These are phyloP conservation scores for Phytophthora parvispora DNA, from an alignment of 352 stramenopile species.

Conservation along the genomic window DNA sequence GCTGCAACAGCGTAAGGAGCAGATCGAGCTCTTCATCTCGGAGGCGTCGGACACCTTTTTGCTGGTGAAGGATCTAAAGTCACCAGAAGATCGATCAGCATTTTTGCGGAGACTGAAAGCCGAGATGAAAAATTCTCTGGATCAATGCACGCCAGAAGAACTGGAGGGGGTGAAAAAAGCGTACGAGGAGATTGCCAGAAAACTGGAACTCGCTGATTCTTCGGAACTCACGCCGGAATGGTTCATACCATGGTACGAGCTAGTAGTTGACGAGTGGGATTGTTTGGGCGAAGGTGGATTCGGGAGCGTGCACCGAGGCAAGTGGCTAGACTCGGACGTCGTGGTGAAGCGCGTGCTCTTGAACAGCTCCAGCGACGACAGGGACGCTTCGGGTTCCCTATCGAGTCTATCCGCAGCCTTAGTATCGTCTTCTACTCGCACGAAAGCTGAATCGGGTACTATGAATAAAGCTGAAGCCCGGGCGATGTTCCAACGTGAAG, in stretches of 20 bases:
- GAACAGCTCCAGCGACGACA: neutral
- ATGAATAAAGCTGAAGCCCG: conserved; percentile 1
- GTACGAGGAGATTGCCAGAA: neutral
- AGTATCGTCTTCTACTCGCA: too few species aligned
- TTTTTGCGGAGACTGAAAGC: neutral
- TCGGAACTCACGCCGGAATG: neutral
- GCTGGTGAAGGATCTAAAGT: conserved; percentile 14
- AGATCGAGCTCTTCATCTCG: conserved; percentile 1
- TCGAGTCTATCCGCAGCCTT: neutral
- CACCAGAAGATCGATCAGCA: neutral
- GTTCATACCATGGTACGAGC: conserved; percentile 6
- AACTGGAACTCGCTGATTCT: neutral
- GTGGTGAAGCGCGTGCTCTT: conserved; percentile 2
- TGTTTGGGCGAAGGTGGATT: conserved; percentile 6
- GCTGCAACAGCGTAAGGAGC: neutral
- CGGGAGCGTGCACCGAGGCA: conserved; percentile 7
- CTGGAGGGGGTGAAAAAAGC: neutral
- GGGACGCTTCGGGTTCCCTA: neutral
- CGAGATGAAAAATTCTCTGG: conserved; percentile 2
- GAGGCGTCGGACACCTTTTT: conserved; percentile 1
- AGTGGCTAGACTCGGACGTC: conserved; percentile 17
- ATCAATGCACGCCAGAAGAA: neutral
- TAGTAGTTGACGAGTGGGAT: conserved; percentile 10
- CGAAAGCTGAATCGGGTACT: neutral
- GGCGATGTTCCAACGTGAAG: conserved; percentile 23